Conservation (phyloP, 495 filamentous ascomycete species). For the Penicillium bialowiezense region DNA sequence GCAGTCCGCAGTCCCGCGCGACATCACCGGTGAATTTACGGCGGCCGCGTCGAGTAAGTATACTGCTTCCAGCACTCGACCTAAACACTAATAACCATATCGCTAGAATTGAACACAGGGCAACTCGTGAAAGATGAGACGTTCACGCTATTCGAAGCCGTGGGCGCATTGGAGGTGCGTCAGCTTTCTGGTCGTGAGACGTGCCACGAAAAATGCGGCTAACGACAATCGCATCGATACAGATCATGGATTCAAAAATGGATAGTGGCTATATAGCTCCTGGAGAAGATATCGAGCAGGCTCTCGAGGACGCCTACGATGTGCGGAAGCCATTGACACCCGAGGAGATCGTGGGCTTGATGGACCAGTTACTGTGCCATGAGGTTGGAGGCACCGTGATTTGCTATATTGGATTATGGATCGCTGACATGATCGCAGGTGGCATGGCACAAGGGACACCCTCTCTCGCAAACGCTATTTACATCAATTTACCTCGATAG, state of each 20-base stretch:
- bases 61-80: neutral
- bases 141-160: constrained; percentile 91
- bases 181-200: constrained; percentile 5
- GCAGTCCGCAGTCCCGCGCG: constrained; percentile 54
- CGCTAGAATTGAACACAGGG: constrained; percentile 68
- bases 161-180: constrained; percentile 89
- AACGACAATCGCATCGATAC: constrained; percentile 8
- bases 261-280: constrained; percentile 80
- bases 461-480: constrained; percentile 90
- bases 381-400: constrained; percentile 57
- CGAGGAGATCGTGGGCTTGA: constrained; percentile 83
- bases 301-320: constrained; percentile 83
- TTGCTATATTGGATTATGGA: neutral
- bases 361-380: constrained; percentile 87
- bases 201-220: constrained; percentile 9
- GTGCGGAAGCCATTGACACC: constrained; percentile 64
- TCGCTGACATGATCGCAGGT: constrained; percentile 55
- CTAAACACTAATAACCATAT: constrained; percentile 6
- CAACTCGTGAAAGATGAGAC: constrained; percentile 90
- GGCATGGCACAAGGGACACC: constrained; percentile 95
- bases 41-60: constrained; percentile 64
- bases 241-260: constrained; percentile 99
- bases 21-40: constrained; percentile 77
- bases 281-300: constrained; percentile 58
- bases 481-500: constrained; percentile 92